Base-by-base conservation (phyloP, 768 basidiomycete species). In the Dentipellis sp. region DNA sequence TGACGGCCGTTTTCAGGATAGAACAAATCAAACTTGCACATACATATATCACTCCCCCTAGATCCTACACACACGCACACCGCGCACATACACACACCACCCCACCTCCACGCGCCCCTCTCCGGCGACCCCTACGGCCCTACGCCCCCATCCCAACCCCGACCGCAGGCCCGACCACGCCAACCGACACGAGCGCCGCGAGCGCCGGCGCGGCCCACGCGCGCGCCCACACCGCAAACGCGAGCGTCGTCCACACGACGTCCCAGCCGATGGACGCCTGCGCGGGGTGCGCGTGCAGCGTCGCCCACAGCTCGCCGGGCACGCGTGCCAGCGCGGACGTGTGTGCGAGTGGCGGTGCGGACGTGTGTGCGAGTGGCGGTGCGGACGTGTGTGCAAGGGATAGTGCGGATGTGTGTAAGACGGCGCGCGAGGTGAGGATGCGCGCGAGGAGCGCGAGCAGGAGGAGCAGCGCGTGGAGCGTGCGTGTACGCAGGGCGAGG, bases 251-350 rank as follows among this genome's bases (percentile, higher is more conserved):
- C 80, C 82, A 84, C 7, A 85, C 63, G 10, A 83, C 75, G 53
- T 86, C 84, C 76, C 80, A 81, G 5, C 82, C 79, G 37, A 86
- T 83, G 10, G 79, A 82, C 1, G 79, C 73, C 64, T 83, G 82
- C 4, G 83, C 84, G 1, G 83, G 82, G 63, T 84, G 79, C 1
- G 71, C 68, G 53, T 77, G 65, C 10, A 82, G 71, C 21, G 68
- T 68, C 0, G 58, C 59, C 73, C 73, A 75, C 16, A 69, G 69
- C 11, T 59, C 64, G 2, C 34, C 19, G 14, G 69, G 61, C 49
- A 74, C 64, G 40, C 47, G 1, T 12, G 63, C 58, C 10, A 49
- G 58, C 11, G 56, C 58, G 37, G 59, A 57, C 29, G 56, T 50
- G 23, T 53, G 49, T 23, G 40, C 7, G 23, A 58, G 16, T 4